Conservation (phyloP, 306 rosid genomes). For the Glycine soja region DNA sequence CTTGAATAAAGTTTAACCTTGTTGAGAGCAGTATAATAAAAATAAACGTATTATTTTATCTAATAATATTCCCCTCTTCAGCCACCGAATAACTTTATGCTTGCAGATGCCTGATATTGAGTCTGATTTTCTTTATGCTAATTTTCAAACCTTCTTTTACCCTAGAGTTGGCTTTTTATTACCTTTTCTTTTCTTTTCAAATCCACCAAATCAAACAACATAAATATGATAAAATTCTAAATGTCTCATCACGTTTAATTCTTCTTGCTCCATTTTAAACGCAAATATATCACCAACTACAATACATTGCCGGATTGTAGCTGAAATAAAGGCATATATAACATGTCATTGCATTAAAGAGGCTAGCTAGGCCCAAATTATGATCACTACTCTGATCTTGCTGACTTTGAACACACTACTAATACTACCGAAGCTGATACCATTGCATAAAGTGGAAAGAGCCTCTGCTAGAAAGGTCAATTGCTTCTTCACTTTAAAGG, state of each 20-base stretch:
- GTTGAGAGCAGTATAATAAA: background rate
- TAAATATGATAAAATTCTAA: background rate
- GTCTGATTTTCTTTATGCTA: background rate
- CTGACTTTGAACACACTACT: background rate
- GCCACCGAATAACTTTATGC: background rate
- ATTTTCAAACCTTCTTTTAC: background rate
- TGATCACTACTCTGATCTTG: background rate
- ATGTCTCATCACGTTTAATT: background rate
- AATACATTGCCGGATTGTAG: background rate
- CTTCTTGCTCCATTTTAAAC: background rate
- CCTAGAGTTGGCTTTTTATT: background rate
- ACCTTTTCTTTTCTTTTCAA: background rate
- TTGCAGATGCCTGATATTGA: background rate
- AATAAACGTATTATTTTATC: too few species aligned
- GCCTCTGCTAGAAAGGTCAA: too few species aligned
- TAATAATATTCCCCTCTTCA: background rate
- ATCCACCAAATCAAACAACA: background rate
- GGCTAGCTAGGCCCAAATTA: background rate
- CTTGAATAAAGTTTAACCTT: slow-evolving; percentile 13
- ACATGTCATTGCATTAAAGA: background rate
- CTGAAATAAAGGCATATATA: background rate
- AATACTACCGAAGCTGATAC: too few species aligned
- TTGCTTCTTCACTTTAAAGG: too few species aligned
- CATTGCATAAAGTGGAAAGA: too few species aligned
- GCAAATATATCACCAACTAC: background rate